Evolutionary conservation across 1,284 basidiomycete species (phyloP).

Genomic region (Leccinum angustisporum): DNA sequence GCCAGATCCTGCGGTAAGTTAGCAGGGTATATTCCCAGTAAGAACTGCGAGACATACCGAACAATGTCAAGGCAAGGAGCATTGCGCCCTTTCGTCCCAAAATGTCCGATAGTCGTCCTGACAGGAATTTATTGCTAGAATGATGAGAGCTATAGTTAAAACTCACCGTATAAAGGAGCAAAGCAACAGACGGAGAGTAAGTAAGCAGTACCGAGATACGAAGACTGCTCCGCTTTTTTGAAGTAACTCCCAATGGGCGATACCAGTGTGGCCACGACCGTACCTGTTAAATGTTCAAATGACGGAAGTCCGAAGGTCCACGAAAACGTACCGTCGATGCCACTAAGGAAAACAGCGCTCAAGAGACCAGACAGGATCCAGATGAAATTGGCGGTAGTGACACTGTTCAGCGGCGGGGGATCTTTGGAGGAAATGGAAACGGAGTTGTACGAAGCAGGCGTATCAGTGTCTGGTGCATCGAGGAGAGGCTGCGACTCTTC

Average conservation of each 20-base stretch:
- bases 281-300: conserved; percentile 44
- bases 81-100: background rate
- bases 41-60: background rate
- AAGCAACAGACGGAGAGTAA: conserved; percentile 88
- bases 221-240: conserved; percentile 74
- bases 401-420: conserved; percentile 37
- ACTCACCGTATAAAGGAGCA: conserved; percentile 61
- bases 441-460: conserved; percentile 8
- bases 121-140: background rate
- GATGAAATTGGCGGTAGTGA: conserved; percentile 51
- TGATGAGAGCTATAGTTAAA: background rate
- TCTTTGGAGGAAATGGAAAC: background rate
- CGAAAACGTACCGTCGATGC: conserved; percentile 47
- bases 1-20: background rate
- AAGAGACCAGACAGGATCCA: conserved; percentile 77
- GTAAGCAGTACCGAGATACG: conserved; percentile 87
- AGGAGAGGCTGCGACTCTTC: background rate
- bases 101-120: background rate
- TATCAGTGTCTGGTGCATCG: background rate
- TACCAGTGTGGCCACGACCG: conserved; percentile 75
- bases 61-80: background rate
- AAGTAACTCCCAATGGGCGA: conserved; percentile 80
- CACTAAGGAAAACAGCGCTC: conserved; percentile 78
- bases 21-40: background rate
- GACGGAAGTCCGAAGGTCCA: no score